Evolutionary conservation across 2,329 filamentous ascomycete species (phyloP).

Genomic region (Colletotrichum sublineola): DNA sequence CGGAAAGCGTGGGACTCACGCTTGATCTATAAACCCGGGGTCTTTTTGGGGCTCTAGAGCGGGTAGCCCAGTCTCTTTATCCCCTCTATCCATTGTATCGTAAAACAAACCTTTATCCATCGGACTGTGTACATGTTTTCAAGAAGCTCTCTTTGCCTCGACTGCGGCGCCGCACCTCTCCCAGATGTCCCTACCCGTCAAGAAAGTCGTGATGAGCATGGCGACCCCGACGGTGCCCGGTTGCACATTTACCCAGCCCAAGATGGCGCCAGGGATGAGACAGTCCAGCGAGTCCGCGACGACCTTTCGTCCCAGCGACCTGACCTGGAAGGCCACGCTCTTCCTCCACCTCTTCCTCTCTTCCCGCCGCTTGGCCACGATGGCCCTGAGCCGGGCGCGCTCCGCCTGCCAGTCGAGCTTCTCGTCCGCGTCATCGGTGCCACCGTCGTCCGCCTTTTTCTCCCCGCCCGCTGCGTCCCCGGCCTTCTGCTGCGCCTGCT

Average conservation of each 20-base stretch:
- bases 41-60: background rate
- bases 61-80: background rate
- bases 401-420: slow-evolving; percentile 48
- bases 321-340: slow-evolving; percentile 49
- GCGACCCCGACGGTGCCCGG: slow-evolving; percentile 67
- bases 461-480: slow-evolving; percentile 11
- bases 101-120: background rate
- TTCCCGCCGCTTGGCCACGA: slow-evolving; percentile 52
- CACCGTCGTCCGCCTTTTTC: slow-evolving; percentile 28
- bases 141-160: background rate
- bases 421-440: slow-evolving; percentile 1
- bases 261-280: slow-evolving; percentile 68
- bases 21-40: background rate
- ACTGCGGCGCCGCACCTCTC: slow-evolving; percentile 55
- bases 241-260: slow-evolving; percentile 71
- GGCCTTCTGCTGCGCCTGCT: slow-evolving; percentile 21
- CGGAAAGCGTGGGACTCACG: background rate
- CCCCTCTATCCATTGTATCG: slow-evolving; percentile 48
- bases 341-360: slow-evolving; percentile 50
- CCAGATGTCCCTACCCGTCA: slow-evolving; percentile 75
- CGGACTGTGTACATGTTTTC: background rate
- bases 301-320: slow-evolving; percentile 60
- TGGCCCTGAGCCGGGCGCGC: slow-evolving; percentile 52
- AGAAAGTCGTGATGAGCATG: slow-evolving; percentile 72
- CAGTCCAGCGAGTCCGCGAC: slow-evolving; percentile 73